A percentile compares a stretch with the other conserved stretches of the same genome.
Conservation (phyloP, 2,329 filamentous ascomycete species). For the Daldinia sp. region DNA sequence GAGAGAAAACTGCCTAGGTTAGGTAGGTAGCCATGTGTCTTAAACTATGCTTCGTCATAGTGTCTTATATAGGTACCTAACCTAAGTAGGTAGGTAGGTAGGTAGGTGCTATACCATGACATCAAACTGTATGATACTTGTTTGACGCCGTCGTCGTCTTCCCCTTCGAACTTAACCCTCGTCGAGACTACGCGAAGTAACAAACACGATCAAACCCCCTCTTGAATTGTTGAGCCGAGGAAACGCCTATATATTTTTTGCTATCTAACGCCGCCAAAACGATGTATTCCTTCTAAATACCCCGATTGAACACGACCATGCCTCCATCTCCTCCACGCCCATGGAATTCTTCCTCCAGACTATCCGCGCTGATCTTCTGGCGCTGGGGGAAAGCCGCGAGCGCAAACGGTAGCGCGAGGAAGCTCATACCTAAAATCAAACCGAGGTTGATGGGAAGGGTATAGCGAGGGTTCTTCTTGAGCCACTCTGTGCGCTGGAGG, state of each 20-base stretch:
- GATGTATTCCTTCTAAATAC: conserved; percentile 66
- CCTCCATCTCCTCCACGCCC: conserved; percentile 79
- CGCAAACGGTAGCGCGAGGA: conserved; percentile 88
- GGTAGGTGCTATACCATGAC: background rate
- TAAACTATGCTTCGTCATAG: background rate
- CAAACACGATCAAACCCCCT: background rate
- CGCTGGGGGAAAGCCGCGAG: conserved; percentile 92
- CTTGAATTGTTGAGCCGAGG: background rate
- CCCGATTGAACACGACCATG: conserved; percentile 95
- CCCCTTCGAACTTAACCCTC: background rate
- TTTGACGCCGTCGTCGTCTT: background rate
- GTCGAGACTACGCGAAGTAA: background rate
- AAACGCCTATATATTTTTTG: conserved; percentile 9
- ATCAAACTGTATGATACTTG: conserved; percentile 3
- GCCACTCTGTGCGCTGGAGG: conserved; percentile 84
- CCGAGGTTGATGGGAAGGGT: conserved; percentile 86
- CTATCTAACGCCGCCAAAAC: conserved; percentile 7
- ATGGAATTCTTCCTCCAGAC: conserved; percentile 87
- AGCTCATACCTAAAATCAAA: conserved; percentile 84
- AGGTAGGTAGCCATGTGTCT: background rate
- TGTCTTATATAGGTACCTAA: no score
- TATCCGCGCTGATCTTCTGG: conserved; percentile 78
- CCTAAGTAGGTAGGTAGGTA: no score
- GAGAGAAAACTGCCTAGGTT: background rate
- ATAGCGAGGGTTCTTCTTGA: conserved; percentile 77